Base-by-base conservation (phyloP, 257 asterid species). In the Thymus mandschuricus region DNA sequence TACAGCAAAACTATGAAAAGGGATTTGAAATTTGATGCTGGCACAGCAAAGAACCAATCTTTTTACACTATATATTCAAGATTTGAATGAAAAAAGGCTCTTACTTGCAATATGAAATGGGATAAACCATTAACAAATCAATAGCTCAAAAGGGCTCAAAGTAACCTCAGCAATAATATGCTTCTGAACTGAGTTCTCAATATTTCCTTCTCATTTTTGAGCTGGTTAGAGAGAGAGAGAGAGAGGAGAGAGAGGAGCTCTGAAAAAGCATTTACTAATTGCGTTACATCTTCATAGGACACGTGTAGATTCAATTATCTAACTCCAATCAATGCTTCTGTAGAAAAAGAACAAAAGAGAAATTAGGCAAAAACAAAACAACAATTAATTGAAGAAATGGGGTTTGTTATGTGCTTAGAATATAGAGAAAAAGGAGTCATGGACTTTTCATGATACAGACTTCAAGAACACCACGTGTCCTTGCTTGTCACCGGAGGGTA, bases 231-330 rank as follows among this genome's bases (percentile, higher is more conserved):
- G 50, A 49, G 76, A 12, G 80, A 46, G 10, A 79, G 76, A 76
- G 44, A 77, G 27, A 48, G 75, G 78, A 64, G 15, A 79, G 73
- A 75, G 38, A 75, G 41, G 3, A 30, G 76, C 9, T 71, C 77
- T 55, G 76, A 79, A 79, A 82, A 87, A 73, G 85, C 74, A 78
- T 80, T 85, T 75, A 62, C 72, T 68, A 72, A 70, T 64, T 57
- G 83, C 55, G 67, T 51, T 34, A 66, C 82, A 68, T 73, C 77
- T 60, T 51, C 61, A 52, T 66, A 43, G 68, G 98, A 86, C 97
- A 90, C 98, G 96, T 88, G 90, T 87, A 79, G 82, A 82, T 75
- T 83, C 89, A 84, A 80, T 88, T 83, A 88, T 92, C 96, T 61
- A 81, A 84, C 86, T 81, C 81, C 92, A 87, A 87, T 92, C 89